phyloP scores from a whole-genome alignment of 2,329 filamentous ascomycete genomes.

The Geosmithia flava region DNA sequence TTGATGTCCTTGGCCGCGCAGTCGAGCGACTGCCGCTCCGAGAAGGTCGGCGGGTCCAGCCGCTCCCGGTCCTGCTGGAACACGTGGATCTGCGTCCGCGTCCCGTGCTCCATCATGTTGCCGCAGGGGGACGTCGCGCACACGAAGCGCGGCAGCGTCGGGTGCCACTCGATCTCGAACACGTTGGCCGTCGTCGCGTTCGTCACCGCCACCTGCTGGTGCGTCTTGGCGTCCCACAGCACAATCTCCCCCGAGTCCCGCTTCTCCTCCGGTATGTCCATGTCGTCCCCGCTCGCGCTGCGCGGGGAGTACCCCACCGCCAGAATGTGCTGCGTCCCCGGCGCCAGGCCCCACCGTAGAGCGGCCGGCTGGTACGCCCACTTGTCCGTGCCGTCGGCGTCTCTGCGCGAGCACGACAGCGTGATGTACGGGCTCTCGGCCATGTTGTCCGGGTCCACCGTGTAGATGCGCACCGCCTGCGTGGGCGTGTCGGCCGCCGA shows the following conservation, averaged over 20 bases:
- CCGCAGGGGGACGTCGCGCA: constrained; percentile 43
- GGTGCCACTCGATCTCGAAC: constrained; percentile 55
- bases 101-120: constrained; percentile 23
- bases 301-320: constrained; percentile 52
- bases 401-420: constrained; percentile 27
- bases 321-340: constrained; percentile 34
- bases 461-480: constrained; percentile 45
- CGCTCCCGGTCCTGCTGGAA: constrained; percentile 22
- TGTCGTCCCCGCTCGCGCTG: constrained; percentile 34
- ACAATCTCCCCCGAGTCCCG: constrained; percentile 46
- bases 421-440: constrained; percentile 20
- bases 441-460: constrained; percentile 22
- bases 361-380: constrained; percentile 54
- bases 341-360: constrained; percentile 45
- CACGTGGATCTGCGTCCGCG: constrained; percentile 45
- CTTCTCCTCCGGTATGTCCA: constrained; percentile 46
- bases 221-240: constrained; percentile 39
- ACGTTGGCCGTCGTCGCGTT: constrained; percentile 45
- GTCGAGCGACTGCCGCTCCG: constrained; percentile 41
- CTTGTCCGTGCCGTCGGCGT: constrained; percentile 24
- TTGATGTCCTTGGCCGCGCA: constrained; percentile 50
- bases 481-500: constrained; percentile 44
- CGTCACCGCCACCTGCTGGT: constrained; percentile 31
- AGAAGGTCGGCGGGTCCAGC: constrained; percentile 15
- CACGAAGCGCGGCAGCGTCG: constrained; percentile 36